These are phyloP conservation scores for Yamadazyma sp. DNA, from an alignment of 805 yeast genomes.

Conservation along the genomic window DNA sequence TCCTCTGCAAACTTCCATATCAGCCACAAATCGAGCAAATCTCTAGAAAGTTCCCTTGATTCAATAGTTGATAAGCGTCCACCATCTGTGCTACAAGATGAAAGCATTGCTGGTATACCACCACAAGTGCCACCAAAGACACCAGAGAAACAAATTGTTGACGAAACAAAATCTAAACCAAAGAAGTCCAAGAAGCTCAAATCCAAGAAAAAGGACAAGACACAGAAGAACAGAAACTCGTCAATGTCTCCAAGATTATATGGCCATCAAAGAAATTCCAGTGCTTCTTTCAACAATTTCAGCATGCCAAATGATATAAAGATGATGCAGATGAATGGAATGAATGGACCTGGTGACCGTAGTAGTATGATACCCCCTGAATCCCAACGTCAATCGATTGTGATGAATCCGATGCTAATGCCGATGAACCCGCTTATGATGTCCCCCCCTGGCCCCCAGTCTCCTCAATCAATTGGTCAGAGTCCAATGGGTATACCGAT, in stretches of 20 bases:
- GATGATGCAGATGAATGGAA: conserved; percentile 8
- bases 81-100: conserved; percentile 1
- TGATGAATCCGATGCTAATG: conserved; percentile 6
- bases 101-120: too few relatives aligned
- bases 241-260: conserved; percentile 1
- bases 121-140: conserved; percentile 8
- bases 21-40: conserved; percentile 13
- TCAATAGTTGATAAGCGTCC: background rate
- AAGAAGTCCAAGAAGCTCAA: conserved; percentile 7
- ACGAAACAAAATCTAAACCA: background rate
- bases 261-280: background rate
- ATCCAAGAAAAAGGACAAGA: conserved; percentile 3
- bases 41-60: conserved; percentile 3
- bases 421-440: conserved; percentile 4
- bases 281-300: background rate
- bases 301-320: conserved; percentile 2
- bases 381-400: conserved; percentile 9
- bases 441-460: background rate
- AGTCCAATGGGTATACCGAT: background rate
- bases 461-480: conserved; percentile 1
- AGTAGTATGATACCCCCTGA: conserved; percentile 5
- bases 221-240: background rate
- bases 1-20: conserved; percentile 26
- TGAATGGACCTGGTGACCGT: conserved; percentile 5
- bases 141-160: background rate